phyloP scores from a whole-genome alignment of 352 stramenopile genomes.

The Globisporangium polare region DNA sequence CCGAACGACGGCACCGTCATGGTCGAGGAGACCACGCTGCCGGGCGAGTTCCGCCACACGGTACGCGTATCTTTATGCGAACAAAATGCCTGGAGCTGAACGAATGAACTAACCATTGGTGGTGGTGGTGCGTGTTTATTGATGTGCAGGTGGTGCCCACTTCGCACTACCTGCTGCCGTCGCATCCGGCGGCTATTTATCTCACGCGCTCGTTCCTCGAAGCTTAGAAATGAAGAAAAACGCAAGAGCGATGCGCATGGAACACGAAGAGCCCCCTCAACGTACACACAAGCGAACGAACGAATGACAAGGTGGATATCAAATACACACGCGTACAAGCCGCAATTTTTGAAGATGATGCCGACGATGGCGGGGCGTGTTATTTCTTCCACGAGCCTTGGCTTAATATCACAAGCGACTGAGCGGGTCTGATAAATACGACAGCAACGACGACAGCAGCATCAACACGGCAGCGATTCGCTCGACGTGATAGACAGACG shows the following conservation, averaged over 20 bases:
- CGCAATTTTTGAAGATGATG: too few species aligned
- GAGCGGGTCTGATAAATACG: too few species aligned
- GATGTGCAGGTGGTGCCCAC: constrained; percentile 36
- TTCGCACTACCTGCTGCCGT: constrained; percentile 59
- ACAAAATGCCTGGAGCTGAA: background rate
- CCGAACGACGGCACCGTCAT: constrained; percentile 66
- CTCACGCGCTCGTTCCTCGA: constrained; percentile 49
- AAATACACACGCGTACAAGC: too few species aligned
- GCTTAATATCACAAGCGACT: too few species aligned
- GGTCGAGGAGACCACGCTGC: constrained; percentile 58
- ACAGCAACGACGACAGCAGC: too few species aligned
- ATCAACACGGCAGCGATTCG: too few species aligned
- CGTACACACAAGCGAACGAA: constrained; percentile 26
- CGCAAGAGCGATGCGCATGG: background rate
- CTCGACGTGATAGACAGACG: too few species aligned
- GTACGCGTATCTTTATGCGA: constrained; percentile 18
- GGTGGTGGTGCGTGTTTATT: background rate
- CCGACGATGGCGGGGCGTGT: too few species aligned
- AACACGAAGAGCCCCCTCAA: background rate
- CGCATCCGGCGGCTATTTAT: constrained; percentile 41
- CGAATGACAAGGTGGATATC: too few species aligned
- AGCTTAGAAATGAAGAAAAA: constrained; percentile 16
- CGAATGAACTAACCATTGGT: background rate
- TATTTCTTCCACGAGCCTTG: too few species aligned
- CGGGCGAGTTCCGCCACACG: constrained; percentile 65